Conservation (phyloP, 345 rosid genomes). For the Diplotaxis tenuifolia region DNA sequence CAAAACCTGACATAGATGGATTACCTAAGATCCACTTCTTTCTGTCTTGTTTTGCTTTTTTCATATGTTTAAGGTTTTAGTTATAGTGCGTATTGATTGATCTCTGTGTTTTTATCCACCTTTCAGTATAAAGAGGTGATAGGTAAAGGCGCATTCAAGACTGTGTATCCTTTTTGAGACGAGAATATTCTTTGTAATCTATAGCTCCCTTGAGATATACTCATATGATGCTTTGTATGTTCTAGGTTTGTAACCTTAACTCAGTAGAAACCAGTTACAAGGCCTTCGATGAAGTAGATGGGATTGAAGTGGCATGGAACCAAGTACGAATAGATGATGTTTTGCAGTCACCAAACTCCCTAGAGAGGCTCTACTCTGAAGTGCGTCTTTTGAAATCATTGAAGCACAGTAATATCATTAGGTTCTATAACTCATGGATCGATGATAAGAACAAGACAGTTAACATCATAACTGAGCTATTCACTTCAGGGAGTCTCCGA, state of each 20-base stretch:
- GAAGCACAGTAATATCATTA: slow-evolving; percentile 77
- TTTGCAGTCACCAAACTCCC: slow-evolving; percentile 78
- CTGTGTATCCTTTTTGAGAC: slow-evolving; percentile 59
- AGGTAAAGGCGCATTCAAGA: slow-evolving; percentile 81
- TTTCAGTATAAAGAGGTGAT: slow-evolving; percentile 69
- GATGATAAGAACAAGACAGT: slow-evolving; percentile 90
- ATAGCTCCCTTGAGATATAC: not conserved
- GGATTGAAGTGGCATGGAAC: slow-evolving; percentile 99
- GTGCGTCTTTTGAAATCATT: slow-evolving; percentile 81
- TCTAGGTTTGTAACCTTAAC: slow-evolving; percentile 36
- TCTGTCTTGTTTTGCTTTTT: slow-evolving; percentile 5
- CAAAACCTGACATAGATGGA: not conserved
- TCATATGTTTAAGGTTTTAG: not conserved
- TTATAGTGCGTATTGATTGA: not conserved
- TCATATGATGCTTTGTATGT: not conserved
- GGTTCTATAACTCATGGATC: slow-evolving; percentile 86
- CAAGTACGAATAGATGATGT: slow-evolving; percentile 87
- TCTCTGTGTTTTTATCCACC: slow-evolving; percentile 24
- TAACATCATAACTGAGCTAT: slow-evolving; percentile 85
- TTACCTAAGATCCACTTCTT: not conserved
- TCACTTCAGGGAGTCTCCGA: slow-evolving; percentile 93
- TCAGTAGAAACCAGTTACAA: slow-evolving; percentile 55
- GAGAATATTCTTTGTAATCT: not conserved
- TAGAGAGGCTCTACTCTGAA: slow-evolving; percentile 90
- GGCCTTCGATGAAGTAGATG: slow-evolving; percentile 91